Evolutionary conservation across 1,284 basidiomycete genomes (phyloP), one percentile per base, ranked within the genome.

Genomic region (Lentinus polychrous): DNA sequence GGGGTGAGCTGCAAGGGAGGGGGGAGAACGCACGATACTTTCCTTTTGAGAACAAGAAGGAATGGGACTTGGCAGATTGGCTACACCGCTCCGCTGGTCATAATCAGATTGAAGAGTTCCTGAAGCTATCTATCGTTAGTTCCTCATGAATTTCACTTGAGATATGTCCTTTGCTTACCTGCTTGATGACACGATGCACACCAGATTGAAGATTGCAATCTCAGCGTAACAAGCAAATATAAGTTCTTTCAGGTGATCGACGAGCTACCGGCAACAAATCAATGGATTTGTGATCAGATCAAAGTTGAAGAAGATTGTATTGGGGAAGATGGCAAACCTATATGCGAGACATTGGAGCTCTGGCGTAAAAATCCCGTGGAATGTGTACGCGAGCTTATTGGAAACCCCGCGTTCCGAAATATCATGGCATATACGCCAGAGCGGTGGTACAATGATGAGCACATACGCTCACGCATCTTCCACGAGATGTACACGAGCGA

Each of bases 401-500:
- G 63, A 0, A 67, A 69, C 48, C 62, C 65, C 0, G 35, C 49
- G 1, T 69, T 71, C 42, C n/a, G 49, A 1, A 55, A 63, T 0
- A 8, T 52, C 4, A 56, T 69, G 27, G 39, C 41, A 2, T 72
- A 65, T 43, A 55, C 49, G 41, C 71, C 69, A 0, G 56, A 64
- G 34, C 54, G 55, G 5, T 45, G 66, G 1, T 73, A 61, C 45
- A 48, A 43, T 0, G 62, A 72, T 35, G 23, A 11, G 0, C 49
- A 55, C 0, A 58, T 58, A 0, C 54, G 36, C 1, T 52, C 54
- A 3, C 56, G 61, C 0, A 48, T 63, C 2, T 66, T 63, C 41
- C 52, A 61, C 24, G 66, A 75, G 45, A 73, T 71, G 66, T 69
- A 65, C 63, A 72, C 68, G 0, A 64, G 44, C 0, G 60, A 71